Conservation (phyloP, 306 rosid species). For the Sicyos edulis region DNA sequence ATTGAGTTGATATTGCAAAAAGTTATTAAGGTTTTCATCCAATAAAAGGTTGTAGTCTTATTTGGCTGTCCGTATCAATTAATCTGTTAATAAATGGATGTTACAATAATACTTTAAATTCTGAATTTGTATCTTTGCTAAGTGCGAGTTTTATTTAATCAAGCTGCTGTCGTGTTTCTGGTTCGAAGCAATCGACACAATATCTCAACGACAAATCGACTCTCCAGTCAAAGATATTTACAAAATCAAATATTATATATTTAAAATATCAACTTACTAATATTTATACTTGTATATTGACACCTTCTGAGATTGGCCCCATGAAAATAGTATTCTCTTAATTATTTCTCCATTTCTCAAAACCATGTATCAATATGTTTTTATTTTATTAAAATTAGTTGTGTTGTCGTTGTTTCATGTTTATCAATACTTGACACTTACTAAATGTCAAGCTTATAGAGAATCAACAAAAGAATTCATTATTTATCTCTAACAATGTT, state of each 20-base stretch:
- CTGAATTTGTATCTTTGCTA: background rate
- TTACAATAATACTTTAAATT: background rate
- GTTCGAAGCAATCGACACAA: background rate
- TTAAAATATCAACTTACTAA: background rate
- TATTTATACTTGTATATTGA: background rate
- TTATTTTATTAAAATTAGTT: too few relatives aligned
- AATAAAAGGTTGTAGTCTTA: background rate
- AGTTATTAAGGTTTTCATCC: background rate
- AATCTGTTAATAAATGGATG: background rate
- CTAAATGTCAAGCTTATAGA: too few relatives aligned
- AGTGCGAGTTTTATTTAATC: background rate
- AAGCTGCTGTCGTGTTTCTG: background rate
- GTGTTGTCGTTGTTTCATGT: too few relatives aligned
- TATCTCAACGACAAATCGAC: background rate
- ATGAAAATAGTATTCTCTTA: too few relatives aligned
- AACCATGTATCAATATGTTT: too few relatives aligned
- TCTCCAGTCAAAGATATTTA: background rate
- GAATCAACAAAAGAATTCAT: too few relatives aligned
- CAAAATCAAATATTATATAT: background rate
- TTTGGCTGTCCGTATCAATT: background rate
- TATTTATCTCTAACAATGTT: too few relatives aligned
- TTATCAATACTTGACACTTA: too few relatives aligned
- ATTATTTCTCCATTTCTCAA: too few relatives aligned
- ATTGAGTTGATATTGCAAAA: too few relatives aligned
- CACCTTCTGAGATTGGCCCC: too few relatives aligned